phyloP scores from a whole-genome alignment of 805 yeast genomes.

The Candida khao-thaluensis region DNA sequence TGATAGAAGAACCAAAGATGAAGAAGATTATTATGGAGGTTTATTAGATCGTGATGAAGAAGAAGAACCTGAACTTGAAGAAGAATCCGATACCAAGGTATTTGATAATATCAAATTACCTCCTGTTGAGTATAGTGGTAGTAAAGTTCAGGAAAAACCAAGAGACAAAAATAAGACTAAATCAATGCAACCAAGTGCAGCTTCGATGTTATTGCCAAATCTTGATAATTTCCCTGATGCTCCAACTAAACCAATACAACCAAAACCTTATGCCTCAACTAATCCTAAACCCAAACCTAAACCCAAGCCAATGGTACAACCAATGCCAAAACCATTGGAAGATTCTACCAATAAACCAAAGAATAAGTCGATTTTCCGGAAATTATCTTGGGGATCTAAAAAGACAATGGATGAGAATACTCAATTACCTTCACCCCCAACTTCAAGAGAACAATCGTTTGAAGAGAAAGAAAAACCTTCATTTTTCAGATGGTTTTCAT shows the following conservation, averaged over 20 bases:
- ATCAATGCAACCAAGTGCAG: slow-evolving; percentile 35
- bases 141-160: background rate
- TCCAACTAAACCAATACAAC: slow-evolving; percentile 18
- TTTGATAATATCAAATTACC: slow-evolving; percentile 52
- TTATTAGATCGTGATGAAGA: slow-evolving; percentile 18
- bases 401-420: slow-evolving; percentile 33
- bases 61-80: slow-evolving; percentile 21
- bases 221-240: slow-evolving; percentile 10
- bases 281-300: slow-evolving; percentile 21
- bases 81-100: slow-evolving; percentile 23
- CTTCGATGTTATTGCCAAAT: slow-evolving; percentile 36
- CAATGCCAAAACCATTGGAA: slow-evolving; percentile 30
- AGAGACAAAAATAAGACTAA: slow-evolving; percentile 17
- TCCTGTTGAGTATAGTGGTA: slow-evolving; percentile 22
- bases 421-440: slow-evolving; percentile 37
- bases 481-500: slow-evolving; percentile 45
- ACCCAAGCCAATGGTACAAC: slow-evolving; percentile 7
- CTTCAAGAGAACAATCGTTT: slow-evolving; percentile 25
- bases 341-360: slow-evolving; percentile 35
- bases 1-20: slow-evolving; percentile 20
- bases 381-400: slow-evolving; percentile 50
- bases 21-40: slow-evolving; percentile 17
- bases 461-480: slow-evolving; percentile 28
- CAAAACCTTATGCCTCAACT: slow-evolving; percentile 14
- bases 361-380: slow-evolving; percentile 45